phyloP scores from a whole-genome alignment of 257 asterid species.

The Craterostigma plantagineum region DNA sequence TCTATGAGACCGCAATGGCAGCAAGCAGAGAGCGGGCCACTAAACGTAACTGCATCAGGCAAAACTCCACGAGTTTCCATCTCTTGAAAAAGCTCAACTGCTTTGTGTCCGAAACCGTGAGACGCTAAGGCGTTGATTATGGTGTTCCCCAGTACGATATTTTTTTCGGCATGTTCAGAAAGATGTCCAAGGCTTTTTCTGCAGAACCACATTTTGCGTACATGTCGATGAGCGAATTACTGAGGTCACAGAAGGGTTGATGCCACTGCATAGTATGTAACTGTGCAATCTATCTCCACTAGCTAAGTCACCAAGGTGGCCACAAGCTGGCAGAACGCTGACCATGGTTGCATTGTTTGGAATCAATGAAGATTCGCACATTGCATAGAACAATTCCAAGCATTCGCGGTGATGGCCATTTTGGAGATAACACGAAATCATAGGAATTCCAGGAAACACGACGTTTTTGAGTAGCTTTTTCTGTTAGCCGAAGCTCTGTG shows the following conservation, averaged over 20 bases:
- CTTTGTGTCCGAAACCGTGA: conserved; percentile 33
- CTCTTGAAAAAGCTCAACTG: conserved; percentile 31
- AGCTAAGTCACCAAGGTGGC: conserved; percentile 38
- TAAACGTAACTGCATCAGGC: conserved; percentile 48
- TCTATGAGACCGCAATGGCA: conserved; percentile 52
- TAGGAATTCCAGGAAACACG: conserved; percentile 48
- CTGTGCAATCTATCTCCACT: conserved; percentile 25
- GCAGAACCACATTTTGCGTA: conserved; percentile 56
- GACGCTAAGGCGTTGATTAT: conserved; percentile 37
- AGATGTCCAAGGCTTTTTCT: conserved; percentile 24
- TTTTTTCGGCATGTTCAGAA: conserved; percentile 20
- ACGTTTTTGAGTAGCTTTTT: conserved; percentile 21
- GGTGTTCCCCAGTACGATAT: conserved; percentile 42
- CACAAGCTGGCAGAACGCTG: conserved; percentile 38
- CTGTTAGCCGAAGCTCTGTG: conserved; percentile 36
- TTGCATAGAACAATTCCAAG: conserved; percentile 18
- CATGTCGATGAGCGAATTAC: conserved; percentile 50
- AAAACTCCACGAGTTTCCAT: conserved; percentile 28
- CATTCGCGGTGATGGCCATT: conserved; percentile 20
- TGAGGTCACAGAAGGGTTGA: conserved; percentile 17
- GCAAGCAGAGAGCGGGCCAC: conserved; percentile 46
- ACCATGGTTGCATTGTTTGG: conserved; percentile 30
- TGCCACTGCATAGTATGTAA: conserved; percentile 10
- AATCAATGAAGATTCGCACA: conserved; percentile 16
- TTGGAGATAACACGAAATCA: conserved; percentile 41